Conservation (phyloP, 306 rosid genomes). For the Abrus precatorius region DNA sequence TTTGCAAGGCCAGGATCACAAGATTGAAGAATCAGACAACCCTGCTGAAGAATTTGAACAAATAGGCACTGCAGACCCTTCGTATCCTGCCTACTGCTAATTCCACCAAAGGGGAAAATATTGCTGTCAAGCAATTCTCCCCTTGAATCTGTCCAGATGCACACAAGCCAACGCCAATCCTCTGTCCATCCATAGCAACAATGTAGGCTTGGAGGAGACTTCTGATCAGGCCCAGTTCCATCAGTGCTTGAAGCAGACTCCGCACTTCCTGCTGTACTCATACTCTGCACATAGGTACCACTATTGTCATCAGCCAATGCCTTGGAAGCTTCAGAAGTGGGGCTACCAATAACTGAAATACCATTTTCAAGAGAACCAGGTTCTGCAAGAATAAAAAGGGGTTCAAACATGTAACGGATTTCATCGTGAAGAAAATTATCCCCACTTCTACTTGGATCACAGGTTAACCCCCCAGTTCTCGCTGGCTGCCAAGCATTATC, state of each 20-base stretch:
- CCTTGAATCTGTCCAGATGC: constrained; percentile 97
- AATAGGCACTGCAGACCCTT: constrained; percentile 97
- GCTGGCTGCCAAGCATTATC: constrained; percentile 94
- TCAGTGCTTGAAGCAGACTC: constrained; percentile 79
- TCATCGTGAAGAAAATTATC: constrained; percentile 80
- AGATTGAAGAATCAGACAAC: constrained; percentile 91
- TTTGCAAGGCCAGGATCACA: constrained; percentile 84
- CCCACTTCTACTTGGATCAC: constrained; percentile 83
- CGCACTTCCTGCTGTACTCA: constrained; percentile 66
- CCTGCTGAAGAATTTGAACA: constrained; percentile 97
- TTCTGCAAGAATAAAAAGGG: constrained; percentile 93
- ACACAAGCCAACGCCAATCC: constrained; percentile 99
- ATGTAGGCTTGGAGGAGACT: constrained; percentile 84
- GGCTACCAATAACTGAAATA: constrained; percentile 69
- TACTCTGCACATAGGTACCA: constrained; percentile 69
- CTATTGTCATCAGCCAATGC: constrained; percentile 79
- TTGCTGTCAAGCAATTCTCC: constrained; percentile 95
- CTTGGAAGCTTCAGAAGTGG: constrained; percentile 77
- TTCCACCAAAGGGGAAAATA: constrained; percentile 97
- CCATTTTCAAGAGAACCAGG: constrained; percentile 94
- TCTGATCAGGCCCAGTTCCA: constrained; percentile 79
- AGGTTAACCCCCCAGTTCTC: constrained; percentile 77
- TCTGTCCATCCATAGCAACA: constrained; percentile 99
- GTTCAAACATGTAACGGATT: constrained; percentile 93
- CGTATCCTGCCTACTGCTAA: constrained; percentile 99